Evolutionary conservation across 768 basidiomycete species (phyloP), one percentile per base, ranked within the genome.

Genomic region (Russula dissimulans): DNA sequence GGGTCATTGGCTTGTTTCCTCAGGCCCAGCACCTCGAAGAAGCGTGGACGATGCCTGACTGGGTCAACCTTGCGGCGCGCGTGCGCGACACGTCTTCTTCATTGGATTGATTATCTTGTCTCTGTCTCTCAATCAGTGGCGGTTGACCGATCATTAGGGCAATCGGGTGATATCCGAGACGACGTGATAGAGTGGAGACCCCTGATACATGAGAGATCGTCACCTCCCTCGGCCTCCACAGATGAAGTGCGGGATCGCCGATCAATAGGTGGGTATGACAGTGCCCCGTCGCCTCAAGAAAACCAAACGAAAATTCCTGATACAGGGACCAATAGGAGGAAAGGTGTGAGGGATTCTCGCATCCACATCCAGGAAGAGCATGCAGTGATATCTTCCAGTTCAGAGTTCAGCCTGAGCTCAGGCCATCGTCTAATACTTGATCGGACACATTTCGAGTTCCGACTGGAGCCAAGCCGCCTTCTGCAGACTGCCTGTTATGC

Each of bases 131-230:
- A 26, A 26, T 26, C 22, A 26, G 56, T 56, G 29, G 49, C 36
- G 52, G 54, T 66, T 82, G 81, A 72, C 82, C 57, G 74, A 76
- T 61, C 77, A 78, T 67, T 71, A 78, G 55, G 77, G 80, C 62
- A 69, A 71, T 48, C 81, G 83, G 68, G 73, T 63, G 83, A 83
- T 65, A 67, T 56, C 70, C 72, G 62, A 81, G 83, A 65, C 78
- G 82, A 6, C 70, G 26, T 48, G 59, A 50, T 34, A 45, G 61
- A 47, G 22, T 61, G 61, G 43, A 68, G 38, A 61, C 63, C 36
- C 66, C 54, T 60, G 69, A 36, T 72, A 71, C 58, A 70, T 69
- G 43, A 72, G 75, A 56, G 79, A 81, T 62, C 77, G 72, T 66
- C 73, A 68, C 50, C 67, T 68, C 65, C 76, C 73, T 43, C 6